These are phyloP conservation scores for Madurella mycetomatis DNA, from an alignment of 2,329 filamentous ascomycete genomes.

Conservation along the genomic window DNA sequence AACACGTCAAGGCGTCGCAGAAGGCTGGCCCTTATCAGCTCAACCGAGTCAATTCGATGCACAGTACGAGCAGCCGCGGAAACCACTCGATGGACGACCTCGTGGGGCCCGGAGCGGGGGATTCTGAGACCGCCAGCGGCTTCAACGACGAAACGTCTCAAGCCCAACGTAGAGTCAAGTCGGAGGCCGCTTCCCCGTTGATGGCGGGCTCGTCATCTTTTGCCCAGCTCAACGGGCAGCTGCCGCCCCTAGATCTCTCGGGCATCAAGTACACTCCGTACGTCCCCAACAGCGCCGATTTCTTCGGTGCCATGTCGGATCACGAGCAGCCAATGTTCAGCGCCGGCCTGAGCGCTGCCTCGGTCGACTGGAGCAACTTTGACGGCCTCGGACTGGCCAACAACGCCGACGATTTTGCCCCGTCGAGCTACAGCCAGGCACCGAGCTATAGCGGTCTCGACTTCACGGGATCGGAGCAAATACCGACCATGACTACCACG, in stretches of 20 bases:
- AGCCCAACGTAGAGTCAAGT: slow-evolving; percentile 53
- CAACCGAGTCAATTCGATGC: slow-evolving; percentile 54
- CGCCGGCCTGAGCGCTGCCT: slow-evolving; percentile 55
- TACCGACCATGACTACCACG: slow-evolving; percentile 51
- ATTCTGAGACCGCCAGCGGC: slow-evolving; percentile 36
- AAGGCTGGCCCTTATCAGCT: slow-evolving; percentile 60
- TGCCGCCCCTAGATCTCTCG: slow-evolving; percentile 58
- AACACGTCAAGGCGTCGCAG: slow-evolving; percentile 56
- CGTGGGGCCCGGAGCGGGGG: slow-evolving; percentile 37
- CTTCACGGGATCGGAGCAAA: slow-evolving; percentile 51
- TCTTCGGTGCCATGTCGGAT: slow-evolving; percentile 48
- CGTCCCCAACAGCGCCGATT: slow-evolving; percentile 45
- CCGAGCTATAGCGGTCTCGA: slow-evolving; percentile 52
- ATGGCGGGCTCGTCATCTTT: slow-evolving; percentile 44
- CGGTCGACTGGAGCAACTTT: slow-evolving; percentile 51
- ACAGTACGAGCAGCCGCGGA: slow-evolving; percentile 48
- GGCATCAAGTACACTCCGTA: slow-evolving; percentile 49
- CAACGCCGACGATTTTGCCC: slow-evolving; percentile 45
- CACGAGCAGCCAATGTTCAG: slow-evolving; percentile 58
- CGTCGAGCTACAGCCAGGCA: slow-evolving; percentile 53
- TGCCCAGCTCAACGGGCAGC: slow-evolving; percentile 47
- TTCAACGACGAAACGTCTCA: slow-evolving; percentile 34
- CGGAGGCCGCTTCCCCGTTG: slow-evolving; percentile 57
- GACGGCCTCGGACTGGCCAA: slow-evolving; percentile 46
- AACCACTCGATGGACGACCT: slow-evolving; percentile 45